Evolutionary conservation across 75 land plant genomes (phyloP).

Genomic region (Picea sitchensis): DNA sequence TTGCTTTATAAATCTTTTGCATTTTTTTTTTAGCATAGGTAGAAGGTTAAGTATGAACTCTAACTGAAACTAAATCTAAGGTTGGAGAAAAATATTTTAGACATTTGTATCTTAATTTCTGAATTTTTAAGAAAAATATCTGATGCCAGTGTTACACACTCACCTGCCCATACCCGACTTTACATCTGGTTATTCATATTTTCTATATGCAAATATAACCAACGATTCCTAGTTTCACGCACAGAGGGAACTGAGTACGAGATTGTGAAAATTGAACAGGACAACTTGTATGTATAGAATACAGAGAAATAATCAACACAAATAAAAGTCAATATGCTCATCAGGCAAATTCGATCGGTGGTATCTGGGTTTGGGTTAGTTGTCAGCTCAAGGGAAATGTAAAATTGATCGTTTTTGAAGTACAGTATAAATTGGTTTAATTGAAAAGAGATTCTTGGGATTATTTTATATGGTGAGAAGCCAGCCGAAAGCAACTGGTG

Average conservation of each 20-base stretch:
- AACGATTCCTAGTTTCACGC: too few species aligned
- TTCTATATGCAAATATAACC: too few species aligned
- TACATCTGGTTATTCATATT: too few species aligned
- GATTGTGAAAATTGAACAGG: not conserved
- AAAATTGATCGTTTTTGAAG: not conserved
- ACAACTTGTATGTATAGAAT: not conserved
- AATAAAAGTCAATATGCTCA: not conserved
- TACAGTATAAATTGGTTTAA: not conserved
- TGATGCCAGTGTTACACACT: too few species aligned
- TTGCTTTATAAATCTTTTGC: too few species aligned
- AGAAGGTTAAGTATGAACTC: too few species aligned
- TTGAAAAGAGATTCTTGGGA: constrained; percentile 6
- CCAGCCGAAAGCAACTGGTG: not conserved
- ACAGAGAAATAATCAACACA: not conserved
- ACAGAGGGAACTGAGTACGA: not conserved
- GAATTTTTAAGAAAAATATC: too few species aligned
- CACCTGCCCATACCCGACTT: too few species aligned
- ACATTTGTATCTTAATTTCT: too few species aligned
- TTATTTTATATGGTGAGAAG: not conserved
- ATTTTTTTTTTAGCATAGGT: too few species aligned
- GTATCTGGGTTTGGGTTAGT: not conserved
- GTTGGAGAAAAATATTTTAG: too few species aligned
- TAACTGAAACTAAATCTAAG: too few species aligned
- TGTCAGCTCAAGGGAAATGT: not conserved
- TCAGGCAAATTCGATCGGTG: not conserved